Evolutionary conservation across 768 basidiomycete species (phyloP), one percentile per base, ranked within the genome.

Genomic region (Mycena polygramma): DNA sequence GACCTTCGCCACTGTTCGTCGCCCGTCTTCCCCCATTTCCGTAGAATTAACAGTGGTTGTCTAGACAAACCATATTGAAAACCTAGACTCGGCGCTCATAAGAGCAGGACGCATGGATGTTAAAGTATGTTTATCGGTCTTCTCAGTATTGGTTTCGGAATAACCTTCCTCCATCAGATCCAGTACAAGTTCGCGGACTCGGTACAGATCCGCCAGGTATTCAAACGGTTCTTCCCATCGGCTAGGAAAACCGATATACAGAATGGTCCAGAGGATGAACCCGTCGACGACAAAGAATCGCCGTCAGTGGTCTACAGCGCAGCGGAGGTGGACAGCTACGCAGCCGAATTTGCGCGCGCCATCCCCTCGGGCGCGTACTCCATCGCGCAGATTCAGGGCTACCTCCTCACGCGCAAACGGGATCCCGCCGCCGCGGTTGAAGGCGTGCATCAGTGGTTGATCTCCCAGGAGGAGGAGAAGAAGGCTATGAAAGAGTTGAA

Each of bases 311-410:
- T 17, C 1, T 63, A 69, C 68, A 69, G 24, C 11, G 39, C 30
- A 49, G 14, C n/a, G 10, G 62, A 63, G 20, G 51, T 66, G 24
- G 48, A 63, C 26, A n/a, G 45, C 30, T 73, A 79, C 51, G 79
- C 81, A 0, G 57, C 72, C 3, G 48, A 68, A 9, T 83, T 83
- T 65, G 77, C 77, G 1, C 30, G 58, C 7, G 58, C 58, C 17
- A 70, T 84, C 19, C 81, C 83, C 0, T 70, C 76, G 14, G 54
- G 73, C 36, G 73, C 67, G 15, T 46, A 46, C 70, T 79, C 79
- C 48, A 77, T 81, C 7, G 82, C 84, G 5, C 79, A 82, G 55
- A 76, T 85, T 1, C 83, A 84, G 63, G 82, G 80, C 0, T 84
- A 80, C 70, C 71, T 85, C 51, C 73, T 86, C 26, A 69, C 65